Evolutionary conservation across 306 rosid genomes (phyloP), one percentile per base, ranked within the genome.

Genomic region (Notholithocarpus densiflorus): DNA sequence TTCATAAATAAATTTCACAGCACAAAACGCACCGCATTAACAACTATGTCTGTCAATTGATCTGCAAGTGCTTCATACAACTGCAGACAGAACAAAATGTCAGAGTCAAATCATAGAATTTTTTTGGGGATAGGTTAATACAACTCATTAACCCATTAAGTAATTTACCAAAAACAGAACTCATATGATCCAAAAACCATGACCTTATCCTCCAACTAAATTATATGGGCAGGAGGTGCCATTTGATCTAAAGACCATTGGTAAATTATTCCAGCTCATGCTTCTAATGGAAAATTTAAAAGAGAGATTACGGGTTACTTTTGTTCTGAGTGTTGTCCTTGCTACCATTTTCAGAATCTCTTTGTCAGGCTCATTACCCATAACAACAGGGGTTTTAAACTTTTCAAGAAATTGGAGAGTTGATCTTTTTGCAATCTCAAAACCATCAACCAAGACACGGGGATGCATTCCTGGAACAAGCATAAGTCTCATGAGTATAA

Each of bases 341-440:
- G 99, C 97, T 23, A 95, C 98, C 96, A 95, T 93, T 83, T 84
- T 91, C 54, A 95, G 91, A 64, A 93, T 90, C 89, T 95, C 98
- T 83, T 56, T 93, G 83, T 95, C 99, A 43, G 99, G 99, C 77
- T 91, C 97, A 77, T 83, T 80, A 52, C 98, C 99, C 84, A 95
- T 88, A 80, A 91, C 97, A 21, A 93, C 95, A 60, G 90, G 90
- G 32, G 92, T 95, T 89, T 89, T 95, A 77, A 95, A 95, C 74
- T 88, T 89, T 69, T 95, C 99, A 40, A 95, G 90, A 81, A 93
- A 95, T 40, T 93, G 94, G 62, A 95, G 94, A 8, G 98, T 95
- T 53, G 99, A 96, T 78, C 81, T 82, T 74, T 95, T 95, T 51
- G 99, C 99, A 83, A 93, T 93, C 88, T 95, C 99, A 82, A 95